Evolutionary conservation across 2,329 filamentous ascomycete species (phyloP).

Genomic region (Harringtonia lauricola): DNA sequence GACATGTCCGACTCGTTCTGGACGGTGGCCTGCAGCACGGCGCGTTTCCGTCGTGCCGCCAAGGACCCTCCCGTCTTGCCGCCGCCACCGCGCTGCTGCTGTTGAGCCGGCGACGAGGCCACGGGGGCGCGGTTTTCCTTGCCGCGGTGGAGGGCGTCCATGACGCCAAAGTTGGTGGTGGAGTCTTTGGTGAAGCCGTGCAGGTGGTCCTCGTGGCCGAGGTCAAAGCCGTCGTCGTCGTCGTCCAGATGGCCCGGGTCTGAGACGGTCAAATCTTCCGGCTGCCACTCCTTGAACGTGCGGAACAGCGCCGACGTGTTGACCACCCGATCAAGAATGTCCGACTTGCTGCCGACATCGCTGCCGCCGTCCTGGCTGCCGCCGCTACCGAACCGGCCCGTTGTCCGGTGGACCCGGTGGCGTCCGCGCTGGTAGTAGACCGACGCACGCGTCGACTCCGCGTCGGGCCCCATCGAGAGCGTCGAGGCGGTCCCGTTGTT

Average conservation of each 20-base stretch:
- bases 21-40: constrained; percentile 10
- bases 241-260: background rate
- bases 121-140: constrained; percentile 9
- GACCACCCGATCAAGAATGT: constrained; percentile 10
- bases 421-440: constrained; percentile 8
- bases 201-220: background rate
- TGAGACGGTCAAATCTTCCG: constrained; percentile 3
- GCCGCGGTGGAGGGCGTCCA: constrained; percentile 3
- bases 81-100: background rate
- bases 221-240: background rate
- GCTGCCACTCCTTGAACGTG: constrained; percentile 13
- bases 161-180: constrained; percentile 11
- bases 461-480: constrained; percentile 11
- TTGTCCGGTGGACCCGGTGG: constrained; percentile 9
- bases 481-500: constrained; percentile 5
- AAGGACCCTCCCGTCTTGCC: no score
- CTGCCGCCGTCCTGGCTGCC: background rate
- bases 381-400: constrained; percentile 12
- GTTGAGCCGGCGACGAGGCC: background rate
- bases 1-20: constrained; percentile 14
- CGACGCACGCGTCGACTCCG: constrained; percentile 12
- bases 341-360: background rate
- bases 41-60: background rate
- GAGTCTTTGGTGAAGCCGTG: constrained; percentile 1
- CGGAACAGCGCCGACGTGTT: constrained; percentile 14